phyloP scores from a whole-genome alignment of 768 basidiomycete genomes.

The Phlebiopsis flavidoalba region DNA sequence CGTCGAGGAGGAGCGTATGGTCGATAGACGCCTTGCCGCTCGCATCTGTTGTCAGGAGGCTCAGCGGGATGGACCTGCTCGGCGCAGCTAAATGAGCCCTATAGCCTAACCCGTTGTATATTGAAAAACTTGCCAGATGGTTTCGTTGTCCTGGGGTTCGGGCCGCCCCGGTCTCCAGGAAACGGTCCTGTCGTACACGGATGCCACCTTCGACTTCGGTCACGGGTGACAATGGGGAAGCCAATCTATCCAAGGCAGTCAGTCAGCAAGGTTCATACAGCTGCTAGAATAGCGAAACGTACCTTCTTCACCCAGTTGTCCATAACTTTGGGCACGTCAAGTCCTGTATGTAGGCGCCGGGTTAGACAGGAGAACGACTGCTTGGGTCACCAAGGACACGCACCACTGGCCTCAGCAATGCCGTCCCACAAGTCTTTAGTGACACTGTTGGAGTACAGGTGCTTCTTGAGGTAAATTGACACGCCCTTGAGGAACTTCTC shows the following conservation, averaged over 20 bases:
- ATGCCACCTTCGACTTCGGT: slow-evolving; percentile 71
- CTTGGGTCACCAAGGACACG: background rate
- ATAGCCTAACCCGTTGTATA: no score
- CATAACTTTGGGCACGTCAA: slow-evolving; percentile 79
- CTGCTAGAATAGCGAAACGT: background rate
- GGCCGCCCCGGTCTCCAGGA: slow-evolving; percentile 74
- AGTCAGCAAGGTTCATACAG: no score
- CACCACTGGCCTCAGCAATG: slow-evolving; percentile 67
- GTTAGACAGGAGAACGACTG: background rate
- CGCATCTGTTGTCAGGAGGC: slow-evolving; percentile 56
- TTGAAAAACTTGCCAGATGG: slow-evolving; percentile 13
- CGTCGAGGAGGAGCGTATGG: slow-evolving; percentile 56
- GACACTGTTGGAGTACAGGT: slow-evolving; percentile 77
- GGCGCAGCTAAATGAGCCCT: background rate
- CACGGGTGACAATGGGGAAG: slow-evolving; percentile 86
- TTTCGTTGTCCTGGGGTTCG: slow-evolving; percentile 14
- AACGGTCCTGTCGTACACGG: slow-evolving; percentile 83
- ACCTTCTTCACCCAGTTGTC: slow-evolving; percentile 88
- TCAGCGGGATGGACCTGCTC: slow-evolving; percentile 69
- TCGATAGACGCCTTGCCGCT: slow-evolving; percentile 57
- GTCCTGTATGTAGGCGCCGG: slow-evolving; percentile 27
- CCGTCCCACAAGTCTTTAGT: slow-evolving; percentile 88
- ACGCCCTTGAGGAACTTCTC: slow-evolving; percentile 84
- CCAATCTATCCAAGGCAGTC: slow-evolving; percentile 43
- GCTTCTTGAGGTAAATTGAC: slow-evolving; percentile 85